Evolutionary conservation across 345 rosid genomes (phyloP).

Genomic region (Acer negundo): DNA sequence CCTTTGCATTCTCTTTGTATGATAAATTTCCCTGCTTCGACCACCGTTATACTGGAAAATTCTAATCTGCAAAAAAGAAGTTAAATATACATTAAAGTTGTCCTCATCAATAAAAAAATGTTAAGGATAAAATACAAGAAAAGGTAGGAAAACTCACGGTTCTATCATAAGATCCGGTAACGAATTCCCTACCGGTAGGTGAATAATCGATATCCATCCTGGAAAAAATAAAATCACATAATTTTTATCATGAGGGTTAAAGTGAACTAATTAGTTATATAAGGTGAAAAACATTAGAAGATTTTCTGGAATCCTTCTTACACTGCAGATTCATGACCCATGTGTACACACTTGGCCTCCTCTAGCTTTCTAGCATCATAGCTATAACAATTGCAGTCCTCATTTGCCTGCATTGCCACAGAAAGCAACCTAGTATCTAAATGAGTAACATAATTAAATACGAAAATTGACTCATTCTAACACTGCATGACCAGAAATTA

Average conservation of each 20-base stretch:
- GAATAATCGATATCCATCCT: slow-evolving; percentile 99
- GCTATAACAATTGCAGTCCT: slow-evolving; percentile 93
- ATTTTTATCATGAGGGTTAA: slow-evolving; percentile 6
- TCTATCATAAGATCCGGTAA: slow-evolving; percentile 96
- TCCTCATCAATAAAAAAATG: slow-evolving; percentile 1
- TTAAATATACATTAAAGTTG: slow-evolving; percentile 7
- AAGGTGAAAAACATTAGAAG: slow-evolving; percentile 1
- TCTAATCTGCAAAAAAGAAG: slow-evolving; percentile 53
- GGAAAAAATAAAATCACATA: slow-evolving; percentile 24
- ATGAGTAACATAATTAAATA: background rate
- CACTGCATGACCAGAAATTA: slow-evolving; percentile 7
- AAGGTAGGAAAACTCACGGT: slow-evolving; percentile 50
- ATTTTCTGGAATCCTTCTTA: slow-evolving; percentile 36
- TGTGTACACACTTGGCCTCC: slow-evolving; percentile 92
- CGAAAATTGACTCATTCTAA: background rate
- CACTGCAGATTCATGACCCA: slow-evolving; percentile 99
- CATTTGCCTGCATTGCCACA: slow-evolving; percentile 78
- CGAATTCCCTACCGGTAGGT: slow-evolving; percentile 98
- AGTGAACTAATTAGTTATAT: background rate
- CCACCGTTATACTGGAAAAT: slow-evolving; percentile 93
- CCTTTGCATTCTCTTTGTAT: slow-evolving; percentile 99
- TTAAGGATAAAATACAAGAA: background rate
- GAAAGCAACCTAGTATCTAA: background rate
- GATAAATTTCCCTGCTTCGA: slow-evolving; percentile 89
- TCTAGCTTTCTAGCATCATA: slow-evolving; percentile 84